These are phyloP conservation scores for Mortierella sp. DNA, from an alignment of 371 early-diverging fungal species.

Conservation along the genomic window DNA sequence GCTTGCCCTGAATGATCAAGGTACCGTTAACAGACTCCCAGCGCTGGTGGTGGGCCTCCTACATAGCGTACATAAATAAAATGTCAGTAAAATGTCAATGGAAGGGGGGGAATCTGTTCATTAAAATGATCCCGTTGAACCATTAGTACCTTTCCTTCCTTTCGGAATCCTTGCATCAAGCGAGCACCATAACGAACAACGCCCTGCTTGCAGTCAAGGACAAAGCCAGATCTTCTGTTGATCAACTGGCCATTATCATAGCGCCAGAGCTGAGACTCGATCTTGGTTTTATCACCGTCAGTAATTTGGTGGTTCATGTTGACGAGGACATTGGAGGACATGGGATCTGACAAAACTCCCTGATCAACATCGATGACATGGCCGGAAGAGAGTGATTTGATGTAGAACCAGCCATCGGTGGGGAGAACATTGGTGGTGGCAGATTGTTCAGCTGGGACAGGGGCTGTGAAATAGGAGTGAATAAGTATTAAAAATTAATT, in stretches of 20 bases:
- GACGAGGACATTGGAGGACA: constrained; percentile 39
- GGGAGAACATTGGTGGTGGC: constrained; percentile 23
- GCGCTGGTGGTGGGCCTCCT: constrained; percentile 49
- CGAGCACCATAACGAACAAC: constrained; percentile 68
- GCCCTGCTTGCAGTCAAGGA: constrained; percentile 54
- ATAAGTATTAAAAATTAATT: neutral
- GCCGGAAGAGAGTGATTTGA: constrained; percentile 42
- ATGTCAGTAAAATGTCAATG: neutral
- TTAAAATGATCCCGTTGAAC: neutral
- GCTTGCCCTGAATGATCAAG: constrained; percentile 58
- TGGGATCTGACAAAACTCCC: constrained; percentile 25
- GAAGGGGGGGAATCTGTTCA: neutral
- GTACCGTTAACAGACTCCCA: constrained; percentile 45
- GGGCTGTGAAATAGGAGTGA: neutral
- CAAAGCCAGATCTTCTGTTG: constrained; percentile 63
- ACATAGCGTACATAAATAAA: neutral
- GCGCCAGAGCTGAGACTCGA: constrained; percentile 62
- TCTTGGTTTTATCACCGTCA: constrained; percentile 24
- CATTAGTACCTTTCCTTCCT: constrained; percentile 42
- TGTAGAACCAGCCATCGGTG: constrained; percentile 54
- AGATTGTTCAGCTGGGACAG: neutral
- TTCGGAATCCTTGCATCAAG: constrained; percentile 60
- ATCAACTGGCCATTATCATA: constrained; percentile 65
- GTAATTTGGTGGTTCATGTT: constrained; percentile 24
- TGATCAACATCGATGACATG: constrained; percentile 48